Evolutionary conservation across 495 filamentous ascomycete genomes (phyloP).

Genomic region (Talaromyces trachyspermus): DNA sequence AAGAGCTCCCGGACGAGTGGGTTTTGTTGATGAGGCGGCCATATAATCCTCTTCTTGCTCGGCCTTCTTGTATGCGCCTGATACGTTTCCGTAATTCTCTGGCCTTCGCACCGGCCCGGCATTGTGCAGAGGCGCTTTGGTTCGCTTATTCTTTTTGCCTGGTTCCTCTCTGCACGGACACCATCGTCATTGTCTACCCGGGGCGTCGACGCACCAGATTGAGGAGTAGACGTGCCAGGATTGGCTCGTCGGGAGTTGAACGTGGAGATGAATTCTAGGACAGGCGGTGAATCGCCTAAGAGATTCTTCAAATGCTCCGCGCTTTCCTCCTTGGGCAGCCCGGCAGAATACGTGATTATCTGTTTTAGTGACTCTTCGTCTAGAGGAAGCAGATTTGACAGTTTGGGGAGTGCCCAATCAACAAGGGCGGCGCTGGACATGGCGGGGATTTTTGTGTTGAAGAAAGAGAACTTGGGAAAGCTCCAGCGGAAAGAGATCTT

Average conservation of each 20-base stretch:
- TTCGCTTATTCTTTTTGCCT: constrained; percentile 46
- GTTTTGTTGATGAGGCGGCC: constrained; percentile 18
- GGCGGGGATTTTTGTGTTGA: not conserved
- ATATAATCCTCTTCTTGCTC: constrained; percentile 57
- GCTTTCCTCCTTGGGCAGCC: constrained; percentile 63
- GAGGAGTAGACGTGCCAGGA: constrained; percentile 13
- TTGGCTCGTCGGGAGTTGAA: constrained; percentile 71
- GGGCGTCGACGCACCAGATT: constrained; percentile 18
- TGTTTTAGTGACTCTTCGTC: constrained; percentile 77
- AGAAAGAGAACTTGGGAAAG: too few relatives aligned
- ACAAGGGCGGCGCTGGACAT: constrained; percentile 16
- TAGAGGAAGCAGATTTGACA: constrained; percentile 71
- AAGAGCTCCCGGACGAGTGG: too few relatives aligned
- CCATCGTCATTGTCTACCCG: constrained; percentile 19
- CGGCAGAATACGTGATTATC: constrained; percentile 70
- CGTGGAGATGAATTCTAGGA: constrained; percentile 83
- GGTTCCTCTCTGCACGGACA: constrained; percentile 11
- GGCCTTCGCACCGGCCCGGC: constrained; percentile 50
- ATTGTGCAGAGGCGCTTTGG: constrained; percentile 49
- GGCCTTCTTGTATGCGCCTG: constrained; percentile 55
- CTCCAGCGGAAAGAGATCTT: too few relatives aligned
- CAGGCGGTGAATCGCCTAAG: constrained; percentile 76
- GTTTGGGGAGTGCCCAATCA: constrained; percentile 56
- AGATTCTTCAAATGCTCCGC: constrained; percentile 81
- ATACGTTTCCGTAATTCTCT: constrained; percentile 50